Evolutionary conservation across 2,329 filamentous ascomycete genomes (phyloP).

Genomic region (Tolypocladium inflatum): DNA sequence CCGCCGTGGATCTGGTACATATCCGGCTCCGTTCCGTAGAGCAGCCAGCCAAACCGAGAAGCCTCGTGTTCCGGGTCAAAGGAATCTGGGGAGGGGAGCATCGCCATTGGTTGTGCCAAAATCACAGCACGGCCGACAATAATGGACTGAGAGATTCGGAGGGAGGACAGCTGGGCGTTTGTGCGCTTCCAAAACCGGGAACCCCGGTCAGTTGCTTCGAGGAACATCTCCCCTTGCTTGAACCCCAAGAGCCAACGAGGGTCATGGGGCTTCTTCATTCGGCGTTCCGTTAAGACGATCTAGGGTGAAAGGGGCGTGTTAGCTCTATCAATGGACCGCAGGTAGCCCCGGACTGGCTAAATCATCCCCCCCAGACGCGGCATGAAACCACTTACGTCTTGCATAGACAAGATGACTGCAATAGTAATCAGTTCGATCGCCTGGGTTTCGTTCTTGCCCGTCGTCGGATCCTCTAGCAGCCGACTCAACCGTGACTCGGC

Average conservation of each 20-base stretch:
- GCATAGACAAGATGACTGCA: slow-evolving; percentile 27
- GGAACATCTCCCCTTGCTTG: slow-evolving; percentile 21
- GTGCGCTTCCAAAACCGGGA: slow-evolving; percentile 23
- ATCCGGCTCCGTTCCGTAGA: slow-evolving; percentile 24
- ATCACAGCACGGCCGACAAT: slow-evolving; percentile 29
- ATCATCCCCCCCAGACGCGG: not conserved
- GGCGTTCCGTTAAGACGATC: slow-evolving; percentile 27
- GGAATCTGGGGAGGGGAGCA: slow-evolving; percentile 14
- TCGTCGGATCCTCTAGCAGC: slow-evolving; percentile 16
- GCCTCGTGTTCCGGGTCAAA: slow-evolving; percentile 19
- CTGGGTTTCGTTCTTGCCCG: slow-evolving; percentile 8
- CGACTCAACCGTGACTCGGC: slow-evolving; percentile 20
- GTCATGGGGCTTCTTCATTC: slow-evolving; percentile 17
- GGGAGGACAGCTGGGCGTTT: slow-evolving; percentile 22
- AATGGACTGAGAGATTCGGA: slow-evolving; percentile 27
- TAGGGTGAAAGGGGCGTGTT: slow-evolving; percentile 1
- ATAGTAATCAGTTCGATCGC: slow-evolving; percentile 27
- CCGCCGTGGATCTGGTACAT: slow-evolving; percentile 29
- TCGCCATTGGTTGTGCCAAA: slow-evolving; percentile 28
- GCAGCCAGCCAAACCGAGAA: slow-evolving; percentile 26
- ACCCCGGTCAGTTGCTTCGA: slow-evolving; percentile 25
- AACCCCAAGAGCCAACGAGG: slow-evolving; percentile 30
- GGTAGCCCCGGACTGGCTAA: not conserved
- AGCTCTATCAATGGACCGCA: not conserved
- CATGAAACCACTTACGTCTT: slow-evolving; percentile 20